Conservation (phyloP, 768 basidiomycete genomes). For the Boletus barrowsii region DNA sequence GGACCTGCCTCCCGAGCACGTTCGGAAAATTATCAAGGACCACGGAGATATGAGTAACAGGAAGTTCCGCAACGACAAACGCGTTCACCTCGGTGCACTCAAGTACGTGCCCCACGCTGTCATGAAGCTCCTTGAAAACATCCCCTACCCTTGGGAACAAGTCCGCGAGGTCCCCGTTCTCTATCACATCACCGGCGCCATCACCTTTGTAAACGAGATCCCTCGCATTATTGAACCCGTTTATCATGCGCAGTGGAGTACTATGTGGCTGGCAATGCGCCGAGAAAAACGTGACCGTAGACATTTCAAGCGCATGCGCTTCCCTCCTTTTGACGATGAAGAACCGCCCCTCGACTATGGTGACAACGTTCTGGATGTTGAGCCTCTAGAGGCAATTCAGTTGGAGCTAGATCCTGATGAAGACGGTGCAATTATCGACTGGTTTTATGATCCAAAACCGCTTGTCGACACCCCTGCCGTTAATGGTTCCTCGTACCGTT, state of each 20-base stretch:
- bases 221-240: conserved; percentile 96
- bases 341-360: conserved; percentile 99
- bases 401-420: conserved; percentile 91
- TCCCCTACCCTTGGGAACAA: conserved; percentile 98
- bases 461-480: conserved; percentile 86
- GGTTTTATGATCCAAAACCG: conserved; percentile 98
- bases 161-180: conserved; percentile 98
- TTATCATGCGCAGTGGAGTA: conserved; percentile 99
- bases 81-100: conserved; percentile 96
- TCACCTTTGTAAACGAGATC: conserved; percentile 98
- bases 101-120: conserved; percentile 99
- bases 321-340: conserved; percentile 99
- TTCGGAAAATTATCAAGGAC: conserved; percentile 99
- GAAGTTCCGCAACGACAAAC: conserved; percentile 99
- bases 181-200: conserved; percentile 98
- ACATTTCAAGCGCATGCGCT: conserved; percentile 99
- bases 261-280: conserved; percentile 99
- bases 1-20: conserved; percentile 96
- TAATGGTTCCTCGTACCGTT: conserved; percentile 91
- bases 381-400: conserved; percentile 97
- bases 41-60: conserved; percentile 99
- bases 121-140: conserved; percentile 98
- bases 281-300: conserved; percentile 97
- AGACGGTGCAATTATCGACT: conserved; percentile 87
- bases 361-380: conserved; percentile 97